Base-by-base conservation (phyloP, 441 rosid species). In the Aleurites moluccanus region DNA sequence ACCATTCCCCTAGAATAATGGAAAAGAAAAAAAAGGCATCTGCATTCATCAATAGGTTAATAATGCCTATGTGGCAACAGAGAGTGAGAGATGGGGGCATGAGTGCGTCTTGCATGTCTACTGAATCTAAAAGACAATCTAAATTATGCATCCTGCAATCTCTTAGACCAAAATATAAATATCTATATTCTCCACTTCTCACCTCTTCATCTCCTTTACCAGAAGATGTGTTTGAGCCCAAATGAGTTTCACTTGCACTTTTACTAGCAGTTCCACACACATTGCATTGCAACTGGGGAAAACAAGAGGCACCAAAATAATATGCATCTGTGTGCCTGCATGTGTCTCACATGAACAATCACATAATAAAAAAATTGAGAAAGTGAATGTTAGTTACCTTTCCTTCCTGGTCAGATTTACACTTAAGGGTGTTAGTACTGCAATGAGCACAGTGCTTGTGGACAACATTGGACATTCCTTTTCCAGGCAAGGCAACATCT, bases 1-100 rank as follows among this genome's bases (percentile, higher is more conserved):
- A 69, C 67, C 82, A 64, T 90, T 81, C 73, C 30, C 80, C 94
- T 88, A 60, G 10, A 73, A 73, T 30, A 44, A n/a, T 44, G 47
- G 27, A 49, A 55, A n/a, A n/a, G n/a, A n/a, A 63, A 33, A 20
- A 47, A 4, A 28, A 38, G 11, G 28, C 56, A 49, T 23, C 14
- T 49, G 59, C 64, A 44, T 70, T 66, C 44, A 65, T n/a, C 66
- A 50, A 60, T 6, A 27, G 63, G 70, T 72, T 23, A 53, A 40
- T 50, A 63, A 23, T 25, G 27, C 35, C 35, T 30, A 65, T 44
- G 30, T 6, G 3, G 25, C 9, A 16, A 35, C n/a, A 50, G 23
- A 20, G 10, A 49, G 6, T 27, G 47, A 52, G 57, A 27, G 30
- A 21, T 56, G 16, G 38, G 16, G 35, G 64, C 18, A 60, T 14